Percentiles rank a stretch among this genome's conserved stretches.
Evolutionary conservation across 2,329 filamentous ascomycete genomes (phyloP).

Genomic region (Dothiorella sarmentorum): DNA sequence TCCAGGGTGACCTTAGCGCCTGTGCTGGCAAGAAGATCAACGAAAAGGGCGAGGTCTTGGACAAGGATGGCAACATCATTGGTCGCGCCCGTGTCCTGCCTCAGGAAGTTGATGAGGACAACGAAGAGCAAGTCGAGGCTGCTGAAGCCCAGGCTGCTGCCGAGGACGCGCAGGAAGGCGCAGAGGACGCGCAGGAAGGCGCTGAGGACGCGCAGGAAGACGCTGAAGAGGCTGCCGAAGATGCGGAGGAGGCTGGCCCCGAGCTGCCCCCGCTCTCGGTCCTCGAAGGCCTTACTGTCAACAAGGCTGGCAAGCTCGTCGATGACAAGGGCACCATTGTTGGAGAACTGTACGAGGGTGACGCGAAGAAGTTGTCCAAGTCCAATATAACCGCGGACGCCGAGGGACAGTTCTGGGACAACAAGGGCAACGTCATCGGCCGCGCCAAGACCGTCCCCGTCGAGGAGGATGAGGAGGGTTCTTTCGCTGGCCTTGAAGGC

Average conservation of each 20-base stretch:
- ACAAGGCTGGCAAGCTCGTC: slow-evolving; percentile 52
- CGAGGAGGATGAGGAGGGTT: slow-evolving; percentile 47
- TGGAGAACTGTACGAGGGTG: slow-evolving; percentile 49
- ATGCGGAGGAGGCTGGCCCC: slow-evolving; percentile 28
- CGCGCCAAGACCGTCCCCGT: slow-evolving; percentile 46
- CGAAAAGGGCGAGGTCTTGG: slow-evolving; percentile 61
- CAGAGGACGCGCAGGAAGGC: slow-evolving; percentile 32
- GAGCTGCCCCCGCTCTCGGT: slow-evolving; percentile 47
- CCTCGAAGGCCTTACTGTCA: slow-evolving; percentile 48
- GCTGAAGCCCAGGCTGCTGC: slow-evolving; percentile 33
- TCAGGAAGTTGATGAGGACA: slow-evolving; percentile 31
- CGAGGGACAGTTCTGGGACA: slow-evolving; percentile 53
- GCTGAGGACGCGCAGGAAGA: slow-evolving; percentile 32
- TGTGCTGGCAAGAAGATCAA: slow-evolving; percentile 65
- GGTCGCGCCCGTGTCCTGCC: slow-evolving; percentile 57
- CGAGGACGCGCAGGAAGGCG: slow-evolving; percentile 28
- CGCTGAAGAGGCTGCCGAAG: slow-evolving; percentile 27
- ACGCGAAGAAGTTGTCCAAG: slow-evolving; percentile 53
- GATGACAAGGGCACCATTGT: slow-evolving; percentile 45
- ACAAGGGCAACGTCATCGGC: slow-evolving; percentile 52
- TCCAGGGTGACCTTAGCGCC: slow-evolving; percentile 57
- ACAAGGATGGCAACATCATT: slow-evolving; percentile 61
- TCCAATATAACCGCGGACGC: slow-evolving; percentile 43
- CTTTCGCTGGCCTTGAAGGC: slow-evolving; percentile 51
- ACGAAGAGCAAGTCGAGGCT: slow-evolving; percentile 31